phyloP scores from a whole-genome alignment of 1,284 basidiomycete species.

The Marasmius oreades region DNA sequence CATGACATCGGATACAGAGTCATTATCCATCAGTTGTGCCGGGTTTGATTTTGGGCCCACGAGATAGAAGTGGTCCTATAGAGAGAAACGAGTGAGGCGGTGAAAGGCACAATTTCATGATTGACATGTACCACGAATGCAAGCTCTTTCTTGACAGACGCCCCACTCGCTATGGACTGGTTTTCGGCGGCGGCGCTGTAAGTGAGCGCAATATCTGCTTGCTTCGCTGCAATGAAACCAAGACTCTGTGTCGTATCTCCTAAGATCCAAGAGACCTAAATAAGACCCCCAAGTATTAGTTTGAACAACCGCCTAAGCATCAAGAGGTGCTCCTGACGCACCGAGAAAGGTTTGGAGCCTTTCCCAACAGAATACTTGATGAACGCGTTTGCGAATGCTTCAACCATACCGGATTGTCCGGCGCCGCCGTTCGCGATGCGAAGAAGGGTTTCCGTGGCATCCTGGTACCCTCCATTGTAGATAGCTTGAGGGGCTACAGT shows the following conservation, averaged over 20 bases:
- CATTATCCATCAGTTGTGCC: conserved; percentile 27
- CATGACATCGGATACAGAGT: conserved; percentile 37
- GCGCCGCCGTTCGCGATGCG: conserved; percentile 47
- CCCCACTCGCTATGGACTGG: conserved; percentile 25
- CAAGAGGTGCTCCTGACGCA: conserved; percentile 22
- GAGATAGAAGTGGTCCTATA: conserved; percentile 40
- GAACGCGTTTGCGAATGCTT: conserved; percentile 41
- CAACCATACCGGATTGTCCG: conserved; percentile 44
- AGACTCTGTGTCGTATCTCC: conserved; percentile 49
- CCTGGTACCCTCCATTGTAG: conserved; percentile 17
- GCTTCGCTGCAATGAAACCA: conserved; percentile 30
- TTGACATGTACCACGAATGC: conserved; percentile 35
- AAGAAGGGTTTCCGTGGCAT: conserved; percentile 25
- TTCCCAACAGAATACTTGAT: conserved; percentile 30
- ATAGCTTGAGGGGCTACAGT: conserved; percentile 14
- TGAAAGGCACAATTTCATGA: neutral
- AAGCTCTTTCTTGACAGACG: conserved; percentile 30
- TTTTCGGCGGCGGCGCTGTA: conserved; percentile 47
- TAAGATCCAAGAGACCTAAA: conserved; percentile 46
- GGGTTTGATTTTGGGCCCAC: conserved; percentile 34
- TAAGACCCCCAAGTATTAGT: neutral
- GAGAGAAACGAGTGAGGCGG: neutral
- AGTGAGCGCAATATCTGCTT: conserved; percentile 44
- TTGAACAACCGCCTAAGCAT: neutral
- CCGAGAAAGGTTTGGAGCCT: conserved; percentile 31